Percentiles rank a stretch among this genome's conserved stretches.
Conservation (phyloP, 164 flowering plant genomes). For the Cinnamomum micranthum region DNA sequence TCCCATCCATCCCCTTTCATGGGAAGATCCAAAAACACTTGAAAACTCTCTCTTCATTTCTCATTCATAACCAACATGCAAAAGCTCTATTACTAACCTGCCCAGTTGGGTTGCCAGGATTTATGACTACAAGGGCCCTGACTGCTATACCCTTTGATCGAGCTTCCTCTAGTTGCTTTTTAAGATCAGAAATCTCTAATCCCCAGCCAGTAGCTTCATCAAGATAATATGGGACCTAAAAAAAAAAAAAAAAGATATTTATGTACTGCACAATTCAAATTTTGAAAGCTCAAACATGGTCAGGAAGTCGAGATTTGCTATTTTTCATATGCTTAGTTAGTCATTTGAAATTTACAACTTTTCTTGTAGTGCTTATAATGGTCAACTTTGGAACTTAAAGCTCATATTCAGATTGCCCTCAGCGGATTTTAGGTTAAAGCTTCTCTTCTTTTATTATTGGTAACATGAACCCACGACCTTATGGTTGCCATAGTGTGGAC, state of each 20-base stretch:
- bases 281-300: background rate
- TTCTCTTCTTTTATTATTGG: no score
- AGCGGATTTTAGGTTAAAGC: no score
- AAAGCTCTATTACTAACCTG: conserved; percentile 48
- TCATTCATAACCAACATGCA: background rate
- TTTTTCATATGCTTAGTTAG: no score
- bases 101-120: conserved; percentile 99
- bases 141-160: conserved; percentile 69
- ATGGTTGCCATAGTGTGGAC: no score
- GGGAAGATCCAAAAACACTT: background rate
- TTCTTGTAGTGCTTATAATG: no score
- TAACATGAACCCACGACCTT: no score
- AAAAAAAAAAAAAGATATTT: conserved; percentile 10
- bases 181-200: conserved; percentile 72
- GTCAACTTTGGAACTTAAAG: no score
- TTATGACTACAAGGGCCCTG: conserved; percentile 96
- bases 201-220: conserved; percentile 98
- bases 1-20: background rate
- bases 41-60: background rate
- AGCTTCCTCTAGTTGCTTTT: conserved; percentile 74
- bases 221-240: conserved; percentile 93
- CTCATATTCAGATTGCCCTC: no score
- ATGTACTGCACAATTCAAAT: background rate
- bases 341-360: no score
- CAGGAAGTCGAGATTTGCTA: background rate